Conservation (phyloP, 169 alveolate genomes). For the Eimeria praecox region DNA sequence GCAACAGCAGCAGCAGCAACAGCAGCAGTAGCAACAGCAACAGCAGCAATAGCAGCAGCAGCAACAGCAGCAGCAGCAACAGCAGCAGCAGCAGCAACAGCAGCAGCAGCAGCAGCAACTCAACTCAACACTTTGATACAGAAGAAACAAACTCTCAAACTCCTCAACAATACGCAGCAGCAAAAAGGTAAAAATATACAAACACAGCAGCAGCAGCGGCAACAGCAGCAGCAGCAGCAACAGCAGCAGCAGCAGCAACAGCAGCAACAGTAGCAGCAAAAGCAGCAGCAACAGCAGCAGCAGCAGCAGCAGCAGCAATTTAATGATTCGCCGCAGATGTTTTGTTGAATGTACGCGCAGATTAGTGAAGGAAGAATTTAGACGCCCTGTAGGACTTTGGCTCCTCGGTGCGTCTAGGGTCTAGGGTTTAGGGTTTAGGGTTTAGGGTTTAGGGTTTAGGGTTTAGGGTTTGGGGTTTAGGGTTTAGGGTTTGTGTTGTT, state of each 20-base stretch:
- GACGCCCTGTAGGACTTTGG: constrained; percentile 27
- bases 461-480: constrained; percentile 6
- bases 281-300: background rate
- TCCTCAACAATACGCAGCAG: too few species aligned
- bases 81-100: too few species aligned
- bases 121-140: background rate
- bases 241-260: too few species aligned
- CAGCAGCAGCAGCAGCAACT: too few species aligned
- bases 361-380: background rate
- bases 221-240: background rate
- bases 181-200: background rate
- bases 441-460: constrained; percentile 35
- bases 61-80: too few species aligned
- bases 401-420: constrained; percentile 26
- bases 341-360: background rate
- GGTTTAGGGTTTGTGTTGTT: too few species aligned
- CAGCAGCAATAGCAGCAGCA: too few species aligned
- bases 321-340: background rate
- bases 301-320: background rate
- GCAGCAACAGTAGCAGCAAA: too few species aligned
- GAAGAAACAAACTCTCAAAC: background rate
- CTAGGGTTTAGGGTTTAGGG: background rate
- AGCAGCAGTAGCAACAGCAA: too few species aligned
- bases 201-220: background rate
- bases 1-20: too few species aligned